Base-by-base conservation (phyloP, 2,329 filamentous ascomycete genomes). In the Monosporascus sp. region DNA sequence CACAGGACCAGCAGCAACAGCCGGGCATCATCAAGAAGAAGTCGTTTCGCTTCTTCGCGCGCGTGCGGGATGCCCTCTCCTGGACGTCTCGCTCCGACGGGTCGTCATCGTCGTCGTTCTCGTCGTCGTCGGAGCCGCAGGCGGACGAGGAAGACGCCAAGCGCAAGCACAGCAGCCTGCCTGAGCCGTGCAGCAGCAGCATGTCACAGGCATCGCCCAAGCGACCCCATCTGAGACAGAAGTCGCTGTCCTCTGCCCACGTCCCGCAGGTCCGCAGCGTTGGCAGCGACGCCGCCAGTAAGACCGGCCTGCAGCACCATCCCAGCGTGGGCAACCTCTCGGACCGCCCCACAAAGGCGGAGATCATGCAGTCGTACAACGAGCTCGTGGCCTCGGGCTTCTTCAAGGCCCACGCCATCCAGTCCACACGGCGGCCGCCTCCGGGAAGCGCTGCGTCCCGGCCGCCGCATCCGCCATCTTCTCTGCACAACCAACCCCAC, bases 331-430 rank as follows among this genome's bases (percentile, higher is more conserved):
- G 38, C 24, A 50, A 11, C 20, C 24, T 24, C 55, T 55, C 64
- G 62, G 58, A 62, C 51, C 68, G 67, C 41, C 72, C 68, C 28
- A 64, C 70, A 5, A 65, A 70, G 3, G 81, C 84, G 50, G 79
- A 84, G 53, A 74, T 84, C 51, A 59, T 81, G 62, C 74, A 77
- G 55, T 82, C 73, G 62, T 84, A 84, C 65, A 77, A 81, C 58
- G 70, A 79, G 58, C 74, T 84, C 53, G 73, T 84, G 60, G 75
- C 78, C 2, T 75, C 75, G 6, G 81, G 81, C 55, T 84, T 84
- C 74, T 84, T 84, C 65, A 72, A 76, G 47, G 71, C 77, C 24
- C 80, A 82, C 57, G 80, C 80, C 50, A 83, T 83, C 56, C 77
- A 79, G 55, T 81, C 79, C 5, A 80, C 78, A 1, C 72, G 81